phyloP scores from a whole-genome alignment of 2,329 filamentous ascomycete genomes.

The Saccharata proteae region DNA sequence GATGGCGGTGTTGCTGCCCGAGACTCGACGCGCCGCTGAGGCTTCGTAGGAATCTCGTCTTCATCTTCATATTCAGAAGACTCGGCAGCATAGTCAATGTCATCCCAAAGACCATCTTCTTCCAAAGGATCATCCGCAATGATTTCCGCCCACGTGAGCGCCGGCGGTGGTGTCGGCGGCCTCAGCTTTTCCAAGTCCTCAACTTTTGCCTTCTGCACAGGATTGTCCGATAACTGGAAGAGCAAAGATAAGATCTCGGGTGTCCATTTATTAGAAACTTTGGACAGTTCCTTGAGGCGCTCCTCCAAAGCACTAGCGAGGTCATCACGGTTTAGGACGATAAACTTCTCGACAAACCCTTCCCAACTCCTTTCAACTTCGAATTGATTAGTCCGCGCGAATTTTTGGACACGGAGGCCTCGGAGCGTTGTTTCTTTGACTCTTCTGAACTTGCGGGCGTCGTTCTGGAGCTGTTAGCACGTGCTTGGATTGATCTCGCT shows the following conservation, averaged over 20 bases:
- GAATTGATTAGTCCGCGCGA: constrained; percentile 37
- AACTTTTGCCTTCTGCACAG: constrained; percentile 56
- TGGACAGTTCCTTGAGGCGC: constrained; percentile 48
- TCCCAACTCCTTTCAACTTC: constrained; percentile 28
- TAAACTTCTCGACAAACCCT: constrained; percentile 71
- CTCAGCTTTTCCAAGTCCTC: constrained; percentile 48
- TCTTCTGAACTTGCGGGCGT: constrained; percentile 19
- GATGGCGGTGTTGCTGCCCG: constrained; percentile 19
- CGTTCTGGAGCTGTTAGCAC: constrained; percentile 10
- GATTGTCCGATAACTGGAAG: constrained; percentile 69
- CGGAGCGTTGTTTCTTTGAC: constrained; percentile 27
- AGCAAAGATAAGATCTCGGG: constrained; percentile 72
- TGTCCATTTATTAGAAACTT: constrained; percentile 48
- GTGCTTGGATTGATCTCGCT: constrained; percentile 2
- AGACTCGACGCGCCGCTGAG: constrained; percentile 16
- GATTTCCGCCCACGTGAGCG: constrained; percentile 69
- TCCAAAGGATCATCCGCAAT: constrained; percentile 63
- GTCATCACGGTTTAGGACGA: constrained; percentile 64
- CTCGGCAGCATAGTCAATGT: constrained; percentile 52
- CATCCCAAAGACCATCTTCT: constrained; percentile 57
- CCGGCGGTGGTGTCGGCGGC: constrained; percentile 32
- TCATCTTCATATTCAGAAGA: constrained; percentile 56
- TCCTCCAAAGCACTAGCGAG: constrained; percentile 57
- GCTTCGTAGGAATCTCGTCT: too few species aligned
- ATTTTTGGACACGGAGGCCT: constrained; percentile 28